Evolutionary conservation across 306 rosid genomes (phyloP), one percentile per base, ranked within the genome.

Genomic region (Medicago arabica): DNA sequence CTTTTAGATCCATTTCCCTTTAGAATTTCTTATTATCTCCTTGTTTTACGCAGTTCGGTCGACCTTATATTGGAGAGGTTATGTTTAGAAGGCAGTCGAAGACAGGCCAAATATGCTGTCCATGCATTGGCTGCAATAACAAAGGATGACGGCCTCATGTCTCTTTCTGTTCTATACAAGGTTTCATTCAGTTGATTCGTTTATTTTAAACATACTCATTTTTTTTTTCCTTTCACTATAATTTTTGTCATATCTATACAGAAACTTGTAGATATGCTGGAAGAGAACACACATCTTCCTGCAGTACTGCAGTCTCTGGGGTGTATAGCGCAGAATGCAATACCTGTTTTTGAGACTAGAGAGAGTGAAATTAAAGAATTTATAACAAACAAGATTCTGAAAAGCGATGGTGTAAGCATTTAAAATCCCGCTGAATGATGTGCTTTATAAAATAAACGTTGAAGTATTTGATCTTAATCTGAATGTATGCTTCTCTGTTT

Each of bases 101-200:
- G 92, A 76, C 99, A 92, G 86, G 99, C 98, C 65, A 96, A 96
- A 80, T 80, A 90, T 86, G 99, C 99, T 78, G 98, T 96, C 53
- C 91, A 92, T 83, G 98, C 99, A 40, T 87, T 96, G 51, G 98
- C 97, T 70, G 91, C 98, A 14, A 96, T 96, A 75, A 92, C 99
- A 76, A 96, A 88, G 89, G 99, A 96, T 60, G 97, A 96, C 71
- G 97, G 98, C 69, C 96, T 92, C 68, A 92, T 89, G 77, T 88
- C 94, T 72, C 99, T 96, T 49, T 96, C 99, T 84, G 97, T 96
- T 82, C 79, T 96, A 44, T 96, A 92, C 85, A 96, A 96, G 99
- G 99, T 96, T 82, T 76, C 66, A 39, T 86, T 38, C 44, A 74
- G 73, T 78, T 74, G 53, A 71, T 85, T 78, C 75, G 58, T 68